Evolutionary conservation across 2,329 filamentous ascomycete species (phyloP), one percentile per base, ranked within the genome.

Genomic region (Elsinoe arachidis): DNA sequence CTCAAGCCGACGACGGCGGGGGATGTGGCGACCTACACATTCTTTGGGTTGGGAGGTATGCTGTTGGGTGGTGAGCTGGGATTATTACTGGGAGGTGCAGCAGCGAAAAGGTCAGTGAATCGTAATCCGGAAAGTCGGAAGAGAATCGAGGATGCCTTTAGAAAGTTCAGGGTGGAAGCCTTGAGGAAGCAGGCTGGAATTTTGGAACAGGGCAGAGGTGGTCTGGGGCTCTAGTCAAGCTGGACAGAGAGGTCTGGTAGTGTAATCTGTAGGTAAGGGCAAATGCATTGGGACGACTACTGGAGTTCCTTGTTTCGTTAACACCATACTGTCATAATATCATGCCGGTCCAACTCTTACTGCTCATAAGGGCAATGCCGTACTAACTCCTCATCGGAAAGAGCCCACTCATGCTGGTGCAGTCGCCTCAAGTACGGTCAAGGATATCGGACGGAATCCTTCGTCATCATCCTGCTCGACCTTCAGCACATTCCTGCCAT

Each of bases 41-140:
- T 87, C 65, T 83, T 86, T 47, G 78, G 78, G 0, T 65, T 79
- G 0, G 83, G 82, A 12, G 83, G 84, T 0, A 66, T 86, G 4
- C 82, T 87, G 60, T 61, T 87, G 5, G 83, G 83, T 6, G 84
- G 84, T 6, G 84, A 87, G 70, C 69, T 77, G 11, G 84, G 84
- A 0, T 70, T 86, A 47, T 61, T 86, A 58, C 77, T 76, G 0
- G 84, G 85, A 0, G 77, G 76, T 1, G 75, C 75, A 47, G 75
- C 77, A 4, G 83, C 81, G 2, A 74, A 77, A 33, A 73, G 78
- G 37, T 72, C 72, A 1, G 79, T 87, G 55, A 74, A 72, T 1
- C 68, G 68, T 23, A 80, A 87, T 63, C 75, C 80, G 0, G 80
- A 79, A 57, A 74, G 75, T 14, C 75, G 73, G 61, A 70, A 74